Evolutionary conservation across 2,329 filamentous ascomycete species (phyloP).

Genomic region (Cordyceps fumosorosea): DNA sequence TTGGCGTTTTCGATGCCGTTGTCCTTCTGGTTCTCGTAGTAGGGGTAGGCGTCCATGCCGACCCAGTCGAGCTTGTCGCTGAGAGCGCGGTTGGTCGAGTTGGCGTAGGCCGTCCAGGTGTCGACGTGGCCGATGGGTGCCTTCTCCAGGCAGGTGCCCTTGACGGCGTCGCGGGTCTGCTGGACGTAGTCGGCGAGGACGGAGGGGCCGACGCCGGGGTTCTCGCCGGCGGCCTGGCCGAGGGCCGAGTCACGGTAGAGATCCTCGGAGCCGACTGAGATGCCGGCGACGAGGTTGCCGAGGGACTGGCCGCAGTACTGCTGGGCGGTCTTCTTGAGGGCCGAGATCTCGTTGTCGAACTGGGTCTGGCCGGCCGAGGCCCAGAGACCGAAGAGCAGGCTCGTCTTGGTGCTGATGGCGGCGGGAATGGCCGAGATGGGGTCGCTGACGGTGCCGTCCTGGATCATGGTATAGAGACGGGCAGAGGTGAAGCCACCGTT

Average conservation of each 20-base stretch:
- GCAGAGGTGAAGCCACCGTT: constrained; percentile 58
- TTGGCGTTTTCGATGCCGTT: constrained; percentile 61
- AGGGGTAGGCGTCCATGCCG: constrained; percentile 80
- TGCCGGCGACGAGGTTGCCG: constrained; percentile 63
- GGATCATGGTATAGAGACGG: constrained; percentile 70
- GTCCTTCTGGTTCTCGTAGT: constrained; percentile 64
- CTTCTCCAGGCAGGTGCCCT: constrained; percentile 51
- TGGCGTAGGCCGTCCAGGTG: constrained; percentile 77
- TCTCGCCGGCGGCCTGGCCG: constrained; percentile 56
- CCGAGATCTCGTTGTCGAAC: constrained; percentile 67
- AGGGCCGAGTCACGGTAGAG: constrained; percentile 72
- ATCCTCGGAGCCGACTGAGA: constrained; percentile 83
- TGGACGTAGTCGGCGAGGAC: constrained; percentile 63
- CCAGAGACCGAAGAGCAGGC: constrained; percentile 79
- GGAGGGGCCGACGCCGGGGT: constrained; percentile 55
- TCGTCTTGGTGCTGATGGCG: constrained; percentile 72
- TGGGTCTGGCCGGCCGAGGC: constrained; percentile 57
- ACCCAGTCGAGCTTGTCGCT: constrained; percentile 69
- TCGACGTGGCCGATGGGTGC: constrained; percentile 76
- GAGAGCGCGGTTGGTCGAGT: constrained; percentile 63
- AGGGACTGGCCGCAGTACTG: constrained; percentile 59
- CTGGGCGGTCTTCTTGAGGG: constrained; percentile 61
- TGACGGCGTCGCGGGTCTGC: constrained; percentile 57
- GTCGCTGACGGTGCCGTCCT: constrained; percentile 57
- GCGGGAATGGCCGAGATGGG: constrained; percentile 71